Conservation (phyloP, 345 rosid genomes). For the Toxicodendron radicans region DNA sequence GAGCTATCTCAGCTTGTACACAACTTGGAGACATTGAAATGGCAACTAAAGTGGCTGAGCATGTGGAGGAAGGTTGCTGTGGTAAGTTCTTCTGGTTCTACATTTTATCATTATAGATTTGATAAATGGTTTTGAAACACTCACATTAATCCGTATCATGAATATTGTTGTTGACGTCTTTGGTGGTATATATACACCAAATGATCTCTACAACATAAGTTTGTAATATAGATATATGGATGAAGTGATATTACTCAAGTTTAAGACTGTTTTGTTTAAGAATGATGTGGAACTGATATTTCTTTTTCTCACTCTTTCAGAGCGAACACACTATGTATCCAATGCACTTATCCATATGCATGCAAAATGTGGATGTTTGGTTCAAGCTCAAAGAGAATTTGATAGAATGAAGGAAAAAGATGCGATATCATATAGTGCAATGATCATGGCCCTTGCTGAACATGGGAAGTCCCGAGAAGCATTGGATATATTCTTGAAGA, state of each 20-base stretch:
- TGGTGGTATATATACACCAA: not conserved
- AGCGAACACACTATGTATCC: slow-evolving; percentile 36
- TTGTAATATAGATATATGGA: not conserved
- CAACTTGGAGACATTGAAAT: slow-evolving; percentile 53
- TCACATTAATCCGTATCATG: not conserved
- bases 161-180: not conserved
- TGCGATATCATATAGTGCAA: slow-evolving; percentile 46
- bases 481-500: slow-evolving; percentile 36
- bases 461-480: slow-evolving; percentile 53
- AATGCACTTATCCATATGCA: slow-evolving; percentile 64
- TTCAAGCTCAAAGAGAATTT: slow-evolving; percentile 44
- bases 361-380: slow-evolving; percentile 57
- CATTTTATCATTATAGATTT: not conserved
- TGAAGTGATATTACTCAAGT: no score
- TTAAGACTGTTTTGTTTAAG: not conserved
- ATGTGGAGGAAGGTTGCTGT: slow-evolving; percentile 34
- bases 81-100: slow-evolving; percentile 27
- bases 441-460: slow-evolving; percentile 52
- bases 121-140: not conserved
- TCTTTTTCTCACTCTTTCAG: slow-evolving; percentile 24
- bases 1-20: slow-evolving; percentile 43
- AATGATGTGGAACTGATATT: not conserved
- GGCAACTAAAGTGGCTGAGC: slow-evolving; percentile 37
- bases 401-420: slow-evolving; percentile 44
- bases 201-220: no score